Evolutionary conservation across 1,284 basidiomycete species (phyloP).

Genomic region (Cutaneotrichosporon sp.): DNA sequence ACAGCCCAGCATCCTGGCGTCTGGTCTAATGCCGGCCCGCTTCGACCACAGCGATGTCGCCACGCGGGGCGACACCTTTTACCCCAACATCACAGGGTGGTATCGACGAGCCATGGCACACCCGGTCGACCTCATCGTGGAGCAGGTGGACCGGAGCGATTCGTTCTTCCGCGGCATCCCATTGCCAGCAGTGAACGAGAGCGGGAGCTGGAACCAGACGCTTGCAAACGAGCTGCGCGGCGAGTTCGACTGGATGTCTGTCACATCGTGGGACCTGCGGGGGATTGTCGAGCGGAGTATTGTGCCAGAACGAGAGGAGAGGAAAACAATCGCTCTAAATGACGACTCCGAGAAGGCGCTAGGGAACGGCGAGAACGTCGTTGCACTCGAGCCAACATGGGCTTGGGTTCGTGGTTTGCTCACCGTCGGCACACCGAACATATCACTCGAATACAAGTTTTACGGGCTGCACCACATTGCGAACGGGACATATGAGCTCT

Average conservation of each 20-base stretch:
- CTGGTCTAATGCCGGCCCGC: constrained; percentile 34
- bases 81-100: constrained; percentile 51
- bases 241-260: constrained; percentile 40
- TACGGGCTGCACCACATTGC: constrained; percentile 70
- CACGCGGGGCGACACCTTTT: constrained; percentile 26
- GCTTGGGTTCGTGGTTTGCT: constrained; percentile 10
- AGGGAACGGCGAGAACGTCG: constrained; percentile 1
- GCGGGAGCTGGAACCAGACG: constrained; percentile 41
- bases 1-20: constrained; percentile 30
- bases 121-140: constrained; percentile 24
- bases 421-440: constrained; percentile 12
- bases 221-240: constrained; percentile 38
- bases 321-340: constrained; percentile 43
- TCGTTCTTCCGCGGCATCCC: constrained; percentile 34
- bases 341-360: constrained; percentile 24
- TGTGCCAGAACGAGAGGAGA: neutral
- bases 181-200: constrained; percentile 35
- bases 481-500: constrained; percentile 74
- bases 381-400: constrained; percentile 5
- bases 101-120: constrained; percentile 43
- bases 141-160: constrained; percentile 14
- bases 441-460: constrained; percentile 43
- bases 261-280: constrained; percentile 44
- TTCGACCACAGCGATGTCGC: constrained; percentile 28
- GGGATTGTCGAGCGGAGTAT: constrained; percentile 37